Evolutionary conservation across 495 filamentous ascomycete genomes (phyloP).

Genomic region (Daldinia childiae): DNA sequence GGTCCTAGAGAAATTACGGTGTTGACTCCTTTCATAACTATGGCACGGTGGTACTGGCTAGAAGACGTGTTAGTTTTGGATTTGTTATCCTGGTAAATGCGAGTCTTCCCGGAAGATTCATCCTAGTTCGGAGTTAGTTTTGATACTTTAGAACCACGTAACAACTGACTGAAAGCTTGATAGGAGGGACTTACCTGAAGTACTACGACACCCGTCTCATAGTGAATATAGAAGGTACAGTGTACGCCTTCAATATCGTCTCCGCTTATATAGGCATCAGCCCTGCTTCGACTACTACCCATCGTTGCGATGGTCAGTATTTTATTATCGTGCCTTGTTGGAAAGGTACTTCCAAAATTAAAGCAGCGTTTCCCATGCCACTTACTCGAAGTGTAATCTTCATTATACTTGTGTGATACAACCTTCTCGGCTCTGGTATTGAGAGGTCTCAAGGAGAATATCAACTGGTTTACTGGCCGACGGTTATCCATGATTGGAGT

Average conservation of each 20-base stretch:
- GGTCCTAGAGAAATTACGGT: not conserved
- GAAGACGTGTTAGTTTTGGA: not conserved
- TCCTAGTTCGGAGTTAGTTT: slow-evolving; percentile 8
- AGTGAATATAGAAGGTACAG: slow-evolving; percentile 13
- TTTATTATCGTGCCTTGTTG: not conserved
- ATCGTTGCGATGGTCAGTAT: not conserved
- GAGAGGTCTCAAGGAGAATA: slow-evolving; percentile 9
- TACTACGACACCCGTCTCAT: slow-evolving; percentile 17
- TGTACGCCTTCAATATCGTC: slow-evolving; percentile 4
- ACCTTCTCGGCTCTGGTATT: not conserved
- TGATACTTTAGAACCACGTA: not conserved
- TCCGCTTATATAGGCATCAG: slow-evolving; percentile 11
- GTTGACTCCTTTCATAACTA: not conserved
- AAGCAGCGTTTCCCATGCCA: not conserved
- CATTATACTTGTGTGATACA: slow-evolving; percentile 5
- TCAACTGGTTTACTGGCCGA: not conserved
- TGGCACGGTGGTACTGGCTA: not conserved
- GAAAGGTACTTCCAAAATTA: not conserved
- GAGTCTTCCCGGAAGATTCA: not conserved
- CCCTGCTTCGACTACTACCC: not conserved
- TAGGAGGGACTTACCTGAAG: slow-evolving; percentile 14
- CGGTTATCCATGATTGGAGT: not conserved
- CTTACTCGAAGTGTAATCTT: not conserved
- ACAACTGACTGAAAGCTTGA: not conserved
- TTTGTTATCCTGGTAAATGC: not conserved